phyloP scores from a whole-genome alignment of 371 early-diverging fungal genomes.

The Mucor saturninus region DNA sequence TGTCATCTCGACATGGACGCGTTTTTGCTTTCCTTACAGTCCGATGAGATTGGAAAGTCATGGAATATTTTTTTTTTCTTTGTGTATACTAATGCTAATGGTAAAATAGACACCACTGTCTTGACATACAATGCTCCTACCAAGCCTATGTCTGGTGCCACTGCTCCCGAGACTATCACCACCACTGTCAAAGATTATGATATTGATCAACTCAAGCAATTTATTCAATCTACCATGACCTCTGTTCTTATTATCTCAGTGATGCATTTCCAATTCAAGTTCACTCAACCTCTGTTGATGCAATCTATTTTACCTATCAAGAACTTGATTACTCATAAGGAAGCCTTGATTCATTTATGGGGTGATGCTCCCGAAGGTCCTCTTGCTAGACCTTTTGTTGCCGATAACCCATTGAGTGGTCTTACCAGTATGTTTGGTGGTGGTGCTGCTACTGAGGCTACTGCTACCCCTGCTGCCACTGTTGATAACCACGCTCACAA shows the following conservation, averaged over 20 bases:
- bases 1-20: background rate
- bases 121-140: conserved; percentile 67
- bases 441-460: conserved; percentile 11
- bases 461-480: conserved; percentile 1
- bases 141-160: conserved; percentile 37
- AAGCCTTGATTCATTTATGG: conserved; percentile 82
- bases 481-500: background rate
- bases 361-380: conserved; percentile 82
- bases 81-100: background rate
- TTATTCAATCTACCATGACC: conserved; percentile 70
- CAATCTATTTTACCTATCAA: conserved; percentile 87
- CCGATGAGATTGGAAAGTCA: conserved; percentile 10
- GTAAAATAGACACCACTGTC: conserved; percentile 60
- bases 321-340: conserved; percentile 72
- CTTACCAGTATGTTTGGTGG: conserved; percentile 48
- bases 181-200: conserved; percentile 88
- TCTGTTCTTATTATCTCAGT: conserved; percentile 75
- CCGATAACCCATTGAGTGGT: conserved; percentile 73
- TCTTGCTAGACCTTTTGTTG: conserved; percentile 86
- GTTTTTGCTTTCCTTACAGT: background rate
- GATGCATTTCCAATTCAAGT: conserved; percentile 89
- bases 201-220: conserved; percentile 74
- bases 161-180: conserved; percentile 49
- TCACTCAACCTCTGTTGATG: conserved; percentile 88
- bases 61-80: conserved; percentile 2